phyloP scores from a whole-genome alignment of 768 basidiomycete species.

The Chalciporus sphaerocephalus region DNA sequence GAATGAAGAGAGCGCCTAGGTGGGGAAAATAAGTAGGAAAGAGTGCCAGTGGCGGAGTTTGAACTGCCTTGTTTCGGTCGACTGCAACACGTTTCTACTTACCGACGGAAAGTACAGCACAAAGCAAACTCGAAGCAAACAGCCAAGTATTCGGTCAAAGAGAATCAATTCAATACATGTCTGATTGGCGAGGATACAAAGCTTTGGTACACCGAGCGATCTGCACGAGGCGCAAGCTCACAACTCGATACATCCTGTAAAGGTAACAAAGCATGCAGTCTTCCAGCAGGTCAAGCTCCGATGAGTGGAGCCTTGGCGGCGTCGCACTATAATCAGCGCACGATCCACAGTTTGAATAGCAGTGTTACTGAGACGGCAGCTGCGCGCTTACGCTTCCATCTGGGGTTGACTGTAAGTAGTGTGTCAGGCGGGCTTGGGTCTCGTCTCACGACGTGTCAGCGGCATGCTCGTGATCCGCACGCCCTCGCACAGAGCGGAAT shows the following conservation, averaged over 20 bases:
- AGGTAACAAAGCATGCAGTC: slow-evolving; percentile 12
- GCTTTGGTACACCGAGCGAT: no score
- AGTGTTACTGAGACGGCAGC: no score
- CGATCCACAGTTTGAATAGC: no score
- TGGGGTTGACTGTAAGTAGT: no score
- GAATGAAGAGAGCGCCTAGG: slow-evolving; percentile 20
- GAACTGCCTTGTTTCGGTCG: slow-evolving; percentile 22
- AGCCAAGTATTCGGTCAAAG: neutral
- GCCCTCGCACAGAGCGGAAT: no score
- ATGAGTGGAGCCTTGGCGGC: neutral
- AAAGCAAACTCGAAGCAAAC: neutral
- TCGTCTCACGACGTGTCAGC: no score
- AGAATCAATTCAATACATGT: neutral
- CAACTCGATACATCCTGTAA: neutral
- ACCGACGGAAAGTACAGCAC: neutral
- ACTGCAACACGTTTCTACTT: slow-evolving; percentile 32
- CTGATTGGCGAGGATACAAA: neutral
- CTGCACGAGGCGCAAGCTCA: no score
- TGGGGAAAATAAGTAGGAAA: slow-evolving; percentile 28
- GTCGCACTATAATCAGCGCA: no score
- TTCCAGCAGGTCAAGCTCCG: slow-evolving; percentile 7
- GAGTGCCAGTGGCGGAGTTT: slow-evolving; percentile 31
- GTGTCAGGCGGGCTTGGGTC: no score
- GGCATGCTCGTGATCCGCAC: no score
- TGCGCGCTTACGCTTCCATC: no score